Evolutionary conservation across 139 green algal species (phyloP), one percentile per base, ranked within the genome.

Genomic region (Zygnema circumcarinatum): DNA sequence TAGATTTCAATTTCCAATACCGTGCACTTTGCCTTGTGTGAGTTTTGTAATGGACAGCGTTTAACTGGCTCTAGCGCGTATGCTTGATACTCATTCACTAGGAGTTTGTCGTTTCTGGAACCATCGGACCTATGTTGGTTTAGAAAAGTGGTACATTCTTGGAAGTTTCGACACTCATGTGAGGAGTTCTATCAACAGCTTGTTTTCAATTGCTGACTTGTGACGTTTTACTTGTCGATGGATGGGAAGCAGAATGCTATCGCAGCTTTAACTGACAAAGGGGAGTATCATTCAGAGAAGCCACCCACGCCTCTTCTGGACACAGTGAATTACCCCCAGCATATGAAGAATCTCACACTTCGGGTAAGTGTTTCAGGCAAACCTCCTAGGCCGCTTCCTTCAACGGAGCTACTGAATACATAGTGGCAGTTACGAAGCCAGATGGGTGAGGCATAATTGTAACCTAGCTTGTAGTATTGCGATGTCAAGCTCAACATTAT

Each of bases 291-390:
- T 80, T 32, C 76, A 16, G 93, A 93, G n/a, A 93, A 91, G 32
- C 96, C 96, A 0, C 92, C 94, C 32, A 99, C 96, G 25, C 96
- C 96, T 0, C 90, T 98, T 82, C 94, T 98, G 68, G 97, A 99
- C 93, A 98, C 96, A 0, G 94, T 99, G 32, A 98, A 98, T 89
- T 99, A 94, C 90, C 97, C 97, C 0, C 95, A 99, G 33, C 97
- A 99, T 92, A 94, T 99, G 7, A 99, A 99, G 85, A 99, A 99
- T 90, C 96, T 99, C 87, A 97, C 92, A 86, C 76, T 93, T 41
- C 62, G 32, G 76, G 84, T 89, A 7, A 39, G 83, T 62, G n/a
- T n/a, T n/a, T n/a, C n/a, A n/a, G n/a, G n/a, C n/a, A n/a, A n/a
- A n/a, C n/a, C n/a, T n/a, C n/a, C n/a, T n/a, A n/a, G n/a, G 56